Percentiles rank a stretch among this genome's conserved stretches.
Conservation (phyloP, 2,329 filamentous ascomycete species). For the Remersonia thermophila region DNA sequence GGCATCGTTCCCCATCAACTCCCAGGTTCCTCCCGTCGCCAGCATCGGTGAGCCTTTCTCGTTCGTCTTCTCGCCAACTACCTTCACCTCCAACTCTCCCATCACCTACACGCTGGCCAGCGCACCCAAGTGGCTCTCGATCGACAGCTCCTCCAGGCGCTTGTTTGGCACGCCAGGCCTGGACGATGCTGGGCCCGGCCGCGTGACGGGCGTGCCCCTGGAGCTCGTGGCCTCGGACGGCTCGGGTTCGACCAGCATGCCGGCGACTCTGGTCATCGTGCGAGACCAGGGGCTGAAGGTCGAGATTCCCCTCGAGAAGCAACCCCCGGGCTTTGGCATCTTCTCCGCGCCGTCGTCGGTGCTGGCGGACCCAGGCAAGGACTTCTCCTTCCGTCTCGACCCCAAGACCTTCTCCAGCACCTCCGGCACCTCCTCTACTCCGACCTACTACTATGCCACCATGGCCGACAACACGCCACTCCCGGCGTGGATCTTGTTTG, state of each 20-base stretch:
- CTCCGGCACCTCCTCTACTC: conserved; percentile 30
- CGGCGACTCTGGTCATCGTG: conserved; percentile 60
- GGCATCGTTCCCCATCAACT: conserved; percentile 60
- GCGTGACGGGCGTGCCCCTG: conserved; percentile 48
- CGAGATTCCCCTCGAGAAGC: conserved; percentile 42
- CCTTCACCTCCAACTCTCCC: conserved; percentile 50
- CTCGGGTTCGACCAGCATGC: conserved; percentile 49
- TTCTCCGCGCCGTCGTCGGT: conserved; percentile 50
- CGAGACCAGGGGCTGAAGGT: conserved; percentile 41
- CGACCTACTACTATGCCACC: conserved; percentile 58
- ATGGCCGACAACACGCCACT: conserved; percentile 68
- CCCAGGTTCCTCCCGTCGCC: conserved; percentile 71
- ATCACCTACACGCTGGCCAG: conserved; percentile 55
- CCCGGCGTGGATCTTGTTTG: conserved; percentile 75
- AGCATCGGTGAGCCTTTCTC: conserved; percentile 53
- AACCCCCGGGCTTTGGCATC: conserved; percentile 45
- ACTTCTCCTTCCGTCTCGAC: conserved; percentile 42
- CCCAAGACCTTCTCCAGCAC: conserved; percentile 50
- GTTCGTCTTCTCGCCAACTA: conserved; percentile 60
- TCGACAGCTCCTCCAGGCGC: conserved; percentile 52
- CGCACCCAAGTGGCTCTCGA: conserved; percentile 61
- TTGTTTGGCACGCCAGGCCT: conserved; percentile 58
- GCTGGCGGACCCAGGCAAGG: conserved; percentile 38
- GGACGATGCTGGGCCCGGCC: conserved; percentile 33
- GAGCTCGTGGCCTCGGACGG: conserved; percentile 57